Evolutionary conservation across 116 monocot genomes (phyloP).

Genomic region (Phalaenopsis hybrid): DNA sequence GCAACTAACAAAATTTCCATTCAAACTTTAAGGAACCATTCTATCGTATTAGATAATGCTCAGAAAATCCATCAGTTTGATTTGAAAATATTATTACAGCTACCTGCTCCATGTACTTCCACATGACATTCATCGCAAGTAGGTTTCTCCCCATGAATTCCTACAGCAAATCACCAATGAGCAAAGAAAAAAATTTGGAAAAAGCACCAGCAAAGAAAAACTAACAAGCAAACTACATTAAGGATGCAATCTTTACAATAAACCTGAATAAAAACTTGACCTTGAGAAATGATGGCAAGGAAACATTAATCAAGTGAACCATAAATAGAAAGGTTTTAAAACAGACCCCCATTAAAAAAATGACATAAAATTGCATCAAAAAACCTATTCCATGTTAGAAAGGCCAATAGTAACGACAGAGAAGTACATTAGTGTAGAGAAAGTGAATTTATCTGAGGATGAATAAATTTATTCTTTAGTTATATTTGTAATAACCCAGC

Average conservation of each 20-base stretch:
- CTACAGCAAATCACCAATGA: constrained; percentile 27
- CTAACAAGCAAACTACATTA: neutral
- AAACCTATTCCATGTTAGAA: neutral
- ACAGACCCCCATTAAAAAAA: neutral
- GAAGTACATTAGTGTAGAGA: too few relatives aligned
- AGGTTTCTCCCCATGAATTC: constrained; percentile 96
- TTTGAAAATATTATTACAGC: neutral
- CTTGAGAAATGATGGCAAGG: neutral
- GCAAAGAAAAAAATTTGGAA: neutral
- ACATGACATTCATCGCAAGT: constrained; percentile 98
- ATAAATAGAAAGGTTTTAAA: neutral
- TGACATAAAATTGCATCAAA: neutral
- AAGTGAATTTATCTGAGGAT: too few relatives aligned
- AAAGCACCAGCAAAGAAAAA: neutral
- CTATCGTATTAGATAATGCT: neutral
- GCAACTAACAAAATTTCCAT: neutral
- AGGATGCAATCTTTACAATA: neutral
- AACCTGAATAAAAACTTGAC: neutral
- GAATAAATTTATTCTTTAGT: too few relatives aligned
- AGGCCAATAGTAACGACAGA: neutral
- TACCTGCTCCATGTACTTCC: constrained; percentile 99
- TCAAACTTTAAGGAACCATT: neutral
- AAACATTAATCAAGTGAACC: neutral
- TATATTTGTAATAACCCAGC: too few relatives aligned
- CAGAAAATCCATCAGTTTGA: neutral